Base-by-base conservation (phyloP, 1,284 basidiomycete species). In the Gastroboletus turbinatus region DNA sequence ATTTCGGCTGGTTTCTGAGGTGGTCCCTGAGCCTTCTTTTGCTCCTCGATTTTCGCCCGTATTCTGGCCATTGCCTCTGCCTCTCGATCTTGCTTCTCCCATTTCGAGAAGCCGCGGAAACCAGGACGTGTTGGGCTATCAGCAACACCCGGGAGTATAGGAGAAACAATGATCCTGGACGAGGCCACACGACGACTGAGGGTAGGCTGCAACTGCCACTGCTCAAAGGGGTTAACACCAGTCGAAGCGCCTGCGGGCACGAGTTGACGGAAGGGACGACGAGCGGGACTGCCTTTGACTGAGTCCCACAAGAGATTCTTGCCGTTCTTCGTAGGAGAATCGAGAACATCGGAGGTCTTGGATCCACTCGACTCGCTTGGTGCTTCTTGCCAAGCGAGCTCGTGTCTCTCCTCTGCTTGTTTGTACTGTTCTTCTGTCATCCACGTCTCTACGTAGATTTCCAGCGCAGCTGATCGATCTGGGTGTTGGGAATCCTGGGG, bases 1-100 rank as follows among this genome's bases (percentile, higher is more conserved):
- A 63, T 46, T 52, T 58, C 56, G 21, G 35, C 17, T 16, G 19
- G 17, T 48, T 59, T 68, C 32, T 29, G 50, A 17, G 49, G 39
- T 0, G 40, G 49, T 16, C 16, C 27, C 43, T 64, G 67, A 54
- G 73, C 70, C 52, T 73, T 72, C 61, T 74, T 77, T 59, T 75
- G 69, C 57, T 75, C 75, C 44, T 76, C 73, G 55, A 78, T 77
- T 62, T 78, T 76, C 47, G 78, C 78, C 44, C 85, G 75, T 63
- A 88, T 78, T 61, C 77, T 82, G 64, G 81, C 78, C 79, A 91
- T 85, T n/a, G 88, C 85, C 48, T 82, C 80, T 5, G 88, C 89
- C 62, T 91, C 88, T 36, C 88, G 68, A 63, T 91, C 88, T 67
- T 91, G 88, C 60, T 90, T 91, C 69, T 91, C 89, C 86, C 87